Evolutionary conservation across 1,284 basidiomycete genomes (phyloP), one percentile per base, ranked within the genome.

Genomic region (Papiliotrema nemorosa): DNA sequence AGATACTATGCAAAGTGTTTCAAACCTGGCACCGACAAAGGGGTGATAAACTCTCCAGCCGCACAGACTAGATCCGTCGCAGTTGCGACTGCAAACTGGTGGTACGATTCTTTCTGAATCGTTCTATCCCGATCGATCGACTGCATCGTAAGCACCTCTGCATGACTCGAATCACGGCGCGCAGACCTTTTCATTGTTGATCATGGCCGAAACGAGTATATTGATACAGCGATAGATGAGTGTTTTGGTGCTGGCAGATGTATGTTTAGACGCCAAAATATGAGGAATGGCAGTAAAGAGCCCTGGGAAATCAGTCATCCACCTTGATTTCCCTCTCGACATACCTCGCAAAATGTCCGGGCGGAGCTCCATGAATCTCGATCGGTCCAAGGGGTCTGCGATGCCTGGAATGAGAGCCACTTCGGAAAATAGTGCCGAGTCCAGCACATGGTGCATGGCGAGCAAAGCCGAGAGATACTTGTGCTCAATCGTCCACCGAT

Each of bases 401-500:
- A 49, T 39, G 1, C 36, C 27, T 12, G 55, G 49, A 10, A 46
- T 27, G 36, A 12, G 56, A 31, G 5, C 25, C 31, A 14, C 44
- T 27, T 34, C 62, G 2, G 48, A 46, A 10, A 74, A 59, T 14
- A 74, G 49, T 3, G 58, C 56, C 47, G 73, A 59, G 2, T 64
- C 57, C 3, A 48, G 25, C 12, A 59, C 64, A 1, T 55, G 58
- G 4, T 66, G 60, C 22, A 67, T 59, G 9, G 26, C 39, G n/a
- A 74, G 36, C n/a, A 74, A n/a, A 0, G 66, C 58, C 2, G 80
- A 74, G 6, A 80, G 66, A 57, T 82, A 87, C 50, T 83, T 78
- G 57, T 82, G 80, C 63, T 88, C 85, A 25, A 83, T 71, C 0
- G 80, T 81, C 20, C 81, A 62, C 16, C 50, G 55, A 41, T 74